Evolutionary conservation across 2,329 filamentous ascomycete genomes (phyloP), one percentile per base, ranked within the genome.

Genomic region (Blastomyces emzantsi): DNA sequence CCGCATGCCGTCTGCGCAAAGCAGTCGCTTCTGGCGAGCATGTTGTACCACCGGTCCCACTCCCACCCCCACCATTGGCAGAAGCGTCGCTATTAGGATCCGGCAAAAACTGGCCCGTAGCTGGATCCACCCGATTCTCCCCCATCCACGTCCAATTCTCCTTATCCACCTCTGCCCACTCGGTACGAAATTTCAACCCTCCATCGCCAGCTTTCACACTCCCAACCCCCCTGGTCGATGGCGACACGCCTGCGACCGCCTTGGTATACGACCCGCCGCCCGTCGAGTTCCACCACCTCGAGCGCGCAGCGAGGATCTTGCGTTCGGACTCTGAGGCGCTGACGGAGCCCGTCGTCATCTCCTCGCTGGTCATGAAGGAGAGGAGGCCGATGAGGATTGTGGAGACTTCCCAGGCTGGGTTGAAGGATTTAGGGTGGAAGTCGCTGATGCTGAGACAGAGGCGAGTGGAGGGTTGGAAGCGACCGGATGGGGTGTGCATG

Each of bases 361-460:
- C 94, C 73, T 99, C 93, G 68, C 90, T 91, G 2, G 93, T 97
- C 94, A 99, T 99, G 78, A 99, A 99, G 49, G 90, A 95, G 66
- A 97, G 81, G 36, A 99, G 84, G 11, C 94, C 94, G 63, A 96
- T 95, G 19, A 99, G 81, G 67, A 99, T 99, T 0, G 94, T 99
- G 62, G 89, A 93, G 8, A 99, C 94, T 73, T 96, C 93, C 94
- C 94, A 99, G 0, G 94, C 92, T 1, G 94, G 94, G 75, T 99
- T 99, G 81, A 97, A 99, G 36, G 89, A 93, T 76, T 96, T 96
- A 3, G 94, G 94, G 74, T 99, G 94, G 78, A 97, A 99, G 74
- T 99, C 94, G 70, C 88, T 93, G 72, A 99, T 99, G 73, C 90
- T 95, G 58, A 99, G 87, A 73, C 94, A 99, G 28, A 99, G 85